These are phyloP conservation scores for Gyromitra esculenta DNA, from an alignment of 2,329 filamentous ascomycete species.

Conservation along the genomic window DNA sequence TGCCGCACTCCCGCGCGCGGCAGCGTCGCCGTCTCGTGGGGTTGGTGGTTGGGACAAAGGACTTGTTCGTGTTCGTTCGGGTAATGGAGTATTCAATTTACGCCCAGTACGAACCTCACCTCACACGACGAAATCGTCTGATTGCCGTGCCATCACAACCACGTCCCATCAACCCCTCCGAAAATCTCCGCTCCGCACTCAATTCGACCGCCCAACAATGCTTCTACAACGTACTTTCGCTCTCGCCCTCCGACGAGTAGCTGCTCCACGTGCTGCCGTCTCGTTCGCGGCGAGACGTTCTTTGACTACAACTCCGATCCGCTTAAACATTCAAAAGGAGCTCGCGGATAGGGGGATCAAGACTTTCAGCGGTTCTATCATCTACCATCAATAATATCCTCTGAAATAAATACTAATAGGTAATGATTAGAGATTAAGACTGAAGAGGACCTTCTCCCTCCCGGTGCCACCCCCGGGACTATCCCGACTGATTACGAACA, in stretches of 20 bases:
- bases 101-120: conserved; percentile 42
- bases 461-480: conserved; percentile 82
- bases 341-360: conserved; percentile 75
- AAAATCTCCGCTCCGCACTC: conserved; percentile 37
- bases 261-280: conserved; percentile 38
- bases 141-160: conserved; percentile 39
- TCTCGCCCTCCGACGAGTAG: conserved; percentile 42
- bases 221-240: conserved; percentile 41
- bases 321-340: conserved; percentile 35
- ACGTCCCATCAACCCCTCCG: conserved; percentile 41
- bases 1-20: conserved; percentile 47
- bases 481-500: conserved; percentile 95
- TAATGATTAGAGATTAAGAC: conserved; percentile 76
- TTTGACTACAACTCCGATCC: conserved; percentile 36
- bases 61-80: conserved; percentile 39
- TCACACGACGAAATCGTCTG: conserved; percentile 33
- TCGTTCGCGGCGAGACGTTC: conserved; percentile 37
- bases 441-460: conserved; percentile 82
- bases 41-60: conserved; percentile 37
- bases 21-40: conserved; percentile 32
- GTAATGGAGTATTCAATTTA: conserved; percentile 20
- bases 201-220: conserved; percentile 41
- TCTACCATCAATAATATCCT: neutral
- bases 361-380: conserved; percentile 59
- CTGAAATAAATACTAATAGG: conserved; percentile 14